Conservation (phyloP, 106 monocot species). For the Chionographis japonica region DNA sequence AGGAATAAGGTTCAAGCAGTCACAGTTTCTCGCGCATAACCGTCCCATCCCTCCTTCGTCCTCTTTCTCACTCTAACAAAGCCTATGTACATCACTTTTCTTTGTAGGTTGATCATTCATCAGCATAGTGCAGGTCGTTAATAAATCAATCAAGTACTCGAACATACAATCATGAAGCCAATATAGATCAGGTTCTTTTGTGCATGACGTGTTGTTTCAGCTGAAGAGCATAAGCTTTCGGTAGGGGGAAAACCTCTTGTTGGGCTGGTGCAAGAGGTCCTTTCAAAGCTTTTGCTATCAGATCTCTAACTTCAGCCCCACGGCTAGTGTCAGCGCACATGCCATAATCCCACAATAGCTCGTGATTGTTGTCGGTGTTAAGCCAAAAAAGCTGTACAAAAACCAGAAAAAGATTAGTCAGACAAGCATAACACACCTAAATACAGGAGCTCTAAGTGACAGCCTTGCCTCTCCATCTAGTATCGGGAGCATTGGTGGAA, state of each 20-base stretch:
- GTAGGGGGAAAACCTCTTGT: constrained; percentile 60
- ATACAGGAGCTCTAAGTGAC: constrained; percentile 3
- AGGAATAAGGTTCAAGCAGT: too few species aligned
- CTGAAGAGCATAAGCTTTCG: not conserved
- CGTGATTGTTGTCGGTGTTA: constrained; percentile 74
- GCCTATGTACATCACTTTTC: not conserved
- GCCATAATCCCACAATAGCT: constrained; percentile 85
- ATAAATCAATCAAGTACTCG: not conserved
- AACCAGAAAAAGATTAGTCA: constrained; percentile 10
- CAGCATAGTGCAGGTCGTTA: not conserved
- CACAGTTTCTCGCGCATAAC: too few species aligned
- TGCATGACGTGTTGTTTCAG: not conserved
- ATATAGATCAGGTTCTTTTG: not conserved
- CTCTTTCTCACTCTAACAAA: not conserved
- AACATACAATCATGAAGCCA: not conserved
- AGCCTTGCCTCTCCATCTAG: constrained; percentile 84
- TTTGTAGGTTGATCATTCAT: not conserved
- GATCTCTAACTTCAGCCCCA: constrained; percentile 79
- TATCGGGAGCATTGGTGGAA: constrained; percentile 74
- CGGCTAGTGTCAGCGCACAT: constrained; percentile 95
- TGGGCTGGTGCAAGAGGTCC: constrained; percentile 83
- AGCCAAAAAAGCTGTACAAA: constrained; percentile 69
- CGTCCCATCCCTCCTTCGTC: too few species aligned
- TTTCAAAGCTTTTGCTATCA: constrained; percentile 80
- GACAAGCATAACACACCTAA: not conserved